Base-by-base conservation (phyloP, 768 basidiomycete genomes). In the Dentipellis sp. region DNA sequence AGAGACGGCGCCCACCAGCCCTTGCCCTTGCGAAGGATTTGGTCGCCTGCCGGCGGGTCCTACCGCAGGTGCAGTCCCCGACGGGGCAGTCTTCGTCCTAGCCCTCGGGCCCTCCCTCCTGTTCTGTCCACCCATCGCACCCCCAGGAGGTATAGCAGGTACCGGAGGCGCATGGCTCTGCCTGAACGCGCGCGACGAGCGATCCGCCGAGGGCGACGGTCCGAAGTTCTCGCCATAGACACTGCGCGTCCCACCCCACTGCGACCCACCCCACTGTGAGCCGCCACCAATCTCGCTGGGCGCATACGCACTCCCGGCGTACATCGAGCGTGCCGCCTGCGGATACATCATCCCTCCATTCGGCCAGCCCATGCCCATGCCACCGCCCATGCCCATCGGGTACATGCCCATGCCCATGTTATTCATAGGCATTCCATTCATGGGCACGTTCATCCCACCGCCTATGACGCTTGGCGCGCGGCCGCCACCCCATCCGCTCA, bases 301-400 rank as follows among this genome's bases (percentile, higher is more conserved):
- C 35, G 84, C 86, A 63, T 80, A 83, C 53, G 83, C 83, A 64
- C 86, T 88, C 55, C 80, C 77, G 22, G 81, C 78, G 53, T 84
- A 89, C 73, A 82, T 79, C 38, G 85, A 81, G 46, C 64, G 66
- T 59, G 79, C 61, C 37, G 71, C 65, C 19, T 72, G 66, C 5
- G 84, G 81, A 67, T 80, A 82, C 54, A 79, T 72, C 56, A 76
- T 72, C 19, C 76, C 75, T 1, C 74, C 75, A 14, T 72, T 68
- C 10, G 70, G 70, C 76, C 78, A 81, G 36, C 72, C 70, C 67
- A 71, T 74, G 52, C 68, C 68, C 67, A 71, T 69, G 58, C 69
- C 68, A 53, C 60, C 66, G 53, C 64, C 62, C 2, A 19, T 29
- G 10, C 36, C 29, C 14, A 42, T 38, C 9, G 53, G 46, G 29